phyloP scores from a whole-genome alignment of 331 rosid genomes.

The Prunus yedoensis region DNA sequence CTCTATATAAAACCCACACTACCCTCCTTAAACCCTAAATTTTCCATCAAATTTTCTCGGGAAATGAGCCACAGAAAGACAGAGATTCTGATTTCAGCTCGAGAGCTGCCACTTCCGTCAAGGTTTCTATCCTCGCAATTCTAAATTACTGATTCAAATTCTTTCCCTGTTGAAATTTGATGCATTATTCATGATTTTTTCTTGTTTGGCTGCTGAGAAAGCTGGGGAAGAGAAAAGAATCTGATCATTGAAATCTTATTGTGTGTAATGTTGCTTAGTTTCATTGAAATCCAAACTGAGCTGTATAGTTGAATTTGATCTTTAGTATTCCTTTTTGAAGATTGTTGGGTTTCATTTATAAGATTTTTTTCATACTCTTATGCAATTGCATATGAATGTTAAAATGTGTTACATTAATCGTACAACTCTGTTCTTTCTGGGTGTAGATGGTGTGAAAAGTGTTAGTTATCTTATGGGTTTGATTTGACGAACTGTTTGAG shows the following conservation, averaged over 20 bases:
- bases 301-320: neutral
- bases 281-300: neutral
- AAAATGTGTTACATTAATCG: neutral
- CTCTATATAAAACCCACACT: neutral
- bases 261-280: neutral
- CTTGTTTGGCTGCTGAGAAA: constrained; percentile 18
- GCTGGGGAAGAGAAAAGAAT: neutral
- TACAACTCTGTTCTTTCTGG: neutral
- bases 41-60: neutral
- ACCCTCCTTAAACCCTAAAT: constrained; percentile 34
- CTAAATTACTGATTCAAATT: neutral
- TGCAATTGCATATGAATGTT: neutral
- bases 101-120: constrained; percentile 20
- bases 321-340: neutral
- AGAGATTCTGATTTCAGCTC: constrained; percentile 14
- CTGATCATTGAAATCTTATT: neutral
- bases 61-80: constrained; percentile 29
- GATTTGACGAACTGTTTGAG: neutral
- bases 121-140: constrained; percentile 32
- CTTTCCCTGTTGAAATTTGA: too few relatives aligned
- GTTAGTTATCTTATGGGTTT: neutral
- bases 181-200: neutral
- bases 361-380: neutral
- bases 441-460: neutral
- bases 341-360: neutral